Base-by-base conservation (phyloP, 768 basidiomycete genomes). In the Suillus lakei region DNA sequence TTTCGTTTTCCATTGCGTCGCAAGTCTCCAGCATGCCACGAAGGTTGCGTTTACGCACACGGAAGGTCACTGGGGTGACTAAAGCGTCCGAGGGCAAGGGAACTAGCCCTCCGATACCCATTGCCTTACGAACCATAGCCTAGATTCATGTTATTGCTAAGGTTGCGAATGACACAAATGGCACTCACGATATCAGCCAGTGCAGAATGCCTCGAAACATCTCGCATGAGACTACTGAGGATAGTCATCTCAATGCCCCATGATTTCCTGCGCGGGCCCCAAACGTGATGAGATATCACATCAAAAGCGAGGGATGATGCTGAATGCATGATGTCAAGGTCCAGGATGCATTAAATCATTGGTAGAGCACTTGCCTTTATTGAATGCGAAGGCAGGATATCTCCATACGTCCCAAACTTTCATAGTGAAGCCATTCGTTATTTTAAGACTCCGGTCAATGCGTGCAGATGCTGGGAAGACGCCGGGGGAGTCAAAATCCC, bases 171-270 rank as follows among this genome's bases (percentile, higher is more conserved):
- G 30, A 28, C 61, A 21, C 32, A 58, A 44, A n/a, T n/a, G 26
- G 62, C 26, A 58, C 83, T 86, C 66, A 92, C 91, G 53, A 98
- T 89, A 70, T 97, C 92, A 5, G 93, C 89, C 16, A 99, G 83
- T 50, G 89, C 86, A 12, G 92, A 90, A 76, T 96, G 93, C 38
- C 87, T 84, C 16, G 89, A 89, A 38, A 92, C 87, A 46, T 94
- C 93, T 62, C 96, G 88, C 84, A 96, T 91, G 71, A 97, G 84
- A 64, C 87, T 88, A n/a, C 87, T 87, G 16, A 95, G 85, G 36
- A 97, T 84, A 3, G 96, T 96, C 92, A 98, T 94, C 78, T 93
- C 92, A 61, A 96, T 89, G 1, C 96, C 95, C 97, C 97, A 99
- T 7, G 91, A 89, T 73, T 92, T 91, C 73, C 89, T 88, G 50